Percentiles rank a stretch among this genome's conserved stretches.
These are phyloP conservation scores for Cystobasidiaceae sp. DNA, from an alignment of 1,284 basidiomycete genomes.

Conservation along the genomic window DNA sequence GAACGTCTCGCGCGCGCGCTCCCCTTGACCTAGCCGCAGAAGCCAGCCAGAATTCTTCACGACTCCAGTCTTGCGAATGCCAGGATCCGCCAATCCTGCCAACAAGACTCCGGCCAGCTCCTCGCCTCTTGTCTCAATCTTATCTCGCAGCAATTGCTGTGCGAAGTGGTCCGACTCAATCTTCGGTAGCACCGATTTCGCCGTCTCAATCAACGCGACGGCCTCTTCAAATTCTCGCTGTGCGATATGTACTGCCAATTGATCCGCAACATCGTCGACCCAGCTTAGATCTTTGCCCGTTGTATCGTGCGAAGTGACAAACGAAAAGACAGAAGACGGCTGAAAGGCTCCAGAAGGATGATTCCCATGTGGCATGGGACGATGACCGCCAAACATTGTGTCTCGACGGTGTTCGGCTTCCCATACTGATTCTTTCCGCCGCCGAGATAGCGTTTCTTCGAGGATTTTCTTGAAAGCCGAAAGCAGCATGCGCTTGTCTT, in stretches of 20 bases:
- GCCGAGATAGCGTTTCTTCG: conserved; percentile 80
- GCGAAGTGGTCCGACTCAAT: conserved; percentile 48
- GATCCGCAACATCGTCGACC: conserved; percentile 84
- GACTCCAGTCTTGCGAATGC: conserved; percentile 70
- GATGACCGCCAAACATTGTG: conserved; percentile 7
- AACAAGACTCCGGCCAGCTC: conserved; percentile 69
- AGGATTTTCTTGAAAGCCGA: conserved; percentile 83
- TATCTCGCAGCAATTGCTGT: conserved; percentile 47
- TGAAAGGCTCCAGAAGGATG: conserved; percentile 35
- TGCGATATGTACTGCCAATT: conserved; percentile 85
- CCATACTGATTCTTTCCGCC: conserved; percentile 68
- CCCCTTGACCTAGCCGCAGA: conserved; percentile 66
- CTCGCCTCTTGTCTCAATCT: conserved; percentile 63
- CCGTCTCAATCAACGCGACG: conserved; percentile 69
- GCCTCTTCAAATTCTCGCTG: conserved; percentile 83
- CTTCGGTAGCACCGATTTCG: conserved; percentile 30
- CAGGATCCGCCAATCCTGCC: conserved; percentile 64
- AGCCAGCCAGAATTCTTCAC: conserved; percentile 68
- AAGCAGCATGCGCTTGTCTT: conserved; percentile 82
- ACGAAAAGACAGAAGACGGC: conserved; percentile 34
- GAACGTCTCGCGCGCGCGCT: conserved; percentile 77
- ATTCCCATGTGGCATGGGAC: background rate
- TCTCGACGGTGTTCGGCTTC: conserved; percentile 41
- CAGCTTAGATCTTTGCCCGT: conserved; percentile 71
- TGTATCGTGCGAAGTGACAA: conserved; percentile 42